phyloP scores from a whole-genome alignment of 371 early-diverging fungal genomes.

The Mucor mucedo region DNA sequence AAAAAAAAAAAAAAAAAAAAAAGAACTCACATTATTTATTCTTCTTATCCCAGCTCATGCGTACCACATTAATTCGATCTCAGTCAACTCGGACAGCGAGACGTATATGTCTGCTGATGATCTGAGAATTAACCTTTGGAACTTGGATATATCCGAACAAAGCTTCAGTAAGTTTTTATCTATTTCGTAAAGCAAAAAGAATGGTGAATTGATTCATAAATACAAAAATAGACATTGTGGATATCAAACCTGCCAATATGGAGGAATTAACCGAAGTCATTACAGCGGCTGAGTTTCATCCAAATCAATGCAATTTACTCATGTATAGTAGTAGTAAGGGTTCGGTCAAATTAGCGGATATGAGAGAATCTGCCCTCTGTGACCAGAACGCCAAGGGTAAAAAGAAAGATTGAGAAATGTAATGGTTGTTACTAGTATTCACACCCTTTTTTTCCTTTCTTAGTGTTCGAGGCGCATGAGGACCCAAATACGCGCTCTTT shows the following conservation, averaged over 20 bases:
- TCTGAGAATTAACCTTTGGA: constrained; percentile 98
- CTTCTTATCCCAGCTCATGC: constrained; percentile 78
- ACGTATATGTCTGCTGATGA: constrained; percentile 98
- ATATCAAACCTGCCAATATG: constrained; percentile 99
- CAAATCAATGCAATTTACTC: constrained; percentile 93
- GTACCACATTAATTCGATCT: constrained; percentile 99
- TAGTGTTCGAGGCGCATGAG: constrained; percentile 94
- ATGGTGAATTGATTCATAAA: too few species aligned
- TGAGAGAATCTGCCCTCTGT: constrained; percentile 94
- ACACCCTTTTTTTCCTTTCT: not conserved
- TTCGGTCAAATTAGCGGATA: constrained; percentile 95
- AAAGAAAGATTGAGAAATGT: not conserved
- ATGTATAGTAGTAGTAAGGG: constrained; percentile 99
- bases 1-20: not conserved
- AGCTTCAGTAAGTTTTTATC: constrained; percentile 85
- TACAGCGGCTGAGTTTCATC: constrained; percentile 98
- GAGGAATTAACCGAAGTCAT: constrained; percentile 99
- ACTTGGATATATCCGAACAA: constrained; percentile 93
- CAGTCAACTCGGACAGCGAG: constrained; percentile 96
- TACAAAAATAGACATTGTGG: constrained; percentile 86
- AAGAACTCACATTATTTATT: not conserved
- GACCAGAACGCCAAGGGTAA: constrained; percentile 90
- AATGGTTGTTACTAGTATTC: not conserved
- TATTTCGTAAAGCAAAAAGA: too few species aligned
- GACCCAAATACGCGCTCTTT: constrained; percentile 93